Conservation (phyloP, 805 yeast species). For the Yarrowia sp. region DNA sequence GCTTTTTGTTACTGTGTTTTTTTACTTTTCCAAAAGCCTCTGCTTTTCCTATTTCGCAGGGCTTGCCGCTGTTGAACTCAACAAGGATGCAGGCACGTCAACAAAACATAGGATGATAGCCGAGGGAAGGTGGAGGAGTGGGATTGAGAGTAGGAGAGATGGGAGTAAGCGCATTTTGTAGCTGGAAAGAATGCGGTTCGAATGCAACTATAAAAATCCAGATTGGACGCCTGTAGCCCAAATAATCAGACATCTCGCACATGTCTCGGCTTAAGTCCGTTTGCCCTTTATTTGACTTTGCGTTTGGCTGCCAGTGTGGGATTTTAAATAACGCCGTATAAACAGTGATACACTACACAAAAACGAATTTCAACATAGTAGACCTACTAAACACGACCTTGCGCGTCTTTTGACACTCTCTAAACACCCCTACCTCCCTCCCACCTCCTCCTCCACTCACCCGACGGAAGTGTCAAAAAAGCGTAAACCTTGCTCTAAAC, state of each 20-base stretch:
- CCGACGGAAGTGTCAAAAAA: neutral
- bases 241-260: neutral
- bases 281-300: neutral
- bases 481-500: neutral
- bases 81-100: conserved; percentile 26
- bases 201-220: too few species aligned
- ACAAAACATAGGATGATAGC: neutral
- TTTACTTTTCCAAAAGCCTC: neutral
- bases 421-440: neutral
- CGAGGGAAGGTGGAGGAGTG: neutral
- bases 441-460: neutral
- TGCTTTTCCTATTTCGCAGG: neutral
- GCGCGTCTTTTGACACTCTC: too few species aligned
- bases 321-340: too few species aligned
- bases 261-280: neutral
- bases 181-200: too few species aligned
- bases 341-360: too few species aligned
- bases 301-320: neutral
- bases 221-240: too few species aligned
- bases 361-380: too few species aligned
- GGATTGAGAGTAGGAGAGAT: too few species aligned
- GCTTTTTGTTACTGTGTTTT: neutral
- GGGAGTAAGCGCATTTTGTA: too few species aligned
- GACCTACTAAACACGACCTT: too few species aligned
- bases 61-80: conserved; percentile 23